Conservation (phyloP, 164 flowering plant species). For the Litsea cubeba region DNA sequence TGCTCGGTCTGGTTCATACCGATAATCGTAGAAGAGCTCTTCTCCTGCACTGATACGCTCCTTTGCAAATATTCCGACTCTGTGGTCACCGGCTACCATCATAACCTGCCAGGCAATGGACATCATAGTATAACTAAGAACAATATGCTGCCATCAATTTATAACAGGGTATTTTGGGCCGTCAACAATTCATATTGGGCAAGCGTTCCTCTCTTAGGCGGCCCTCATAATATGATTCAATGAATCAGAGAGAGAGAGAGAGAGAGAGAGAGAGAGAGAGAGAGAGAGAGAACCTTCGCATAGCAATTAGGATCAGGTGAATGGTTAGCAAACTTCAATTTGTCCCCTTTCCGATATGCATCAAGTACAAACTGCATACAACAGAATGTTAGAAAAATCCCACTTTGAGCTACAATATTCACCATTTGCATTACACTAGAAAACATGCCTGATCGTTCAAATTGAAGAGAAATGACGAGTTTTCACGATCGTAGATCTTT, state of each 20-base stretch:
- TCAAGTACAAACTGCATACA: constrained; percentile 85
- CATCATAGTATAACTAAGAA: background rate
- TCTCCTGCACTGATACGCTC: constrained; percentile 86
- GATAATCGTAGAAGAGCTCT: constrained; percentile 94
- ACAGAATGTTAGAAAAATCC: background rate
- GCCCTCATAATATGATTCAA: too few relatives aligned
- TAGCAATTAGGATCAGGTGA: constrained; percentile 98
- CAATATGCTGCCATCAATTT: background rate
- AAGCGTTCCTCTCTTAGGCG: too few relatives aligned
- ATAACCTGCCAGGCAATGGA: constrained; percentile 57
- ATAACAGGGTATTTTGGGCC: background rate
- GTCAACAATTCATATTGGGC: too few relatives aligned
- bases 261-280: constrained; percentile 8
- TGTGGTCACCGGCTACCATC: constrained; percentile 98
- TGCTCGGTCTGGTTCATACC: constrained; percentile 93
- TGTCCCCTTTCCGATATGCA: constrained; percentile 96
- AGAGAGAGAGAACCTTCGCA: constrained; percentile 63
- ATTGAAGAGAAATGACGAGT: constrained; percentile 96
- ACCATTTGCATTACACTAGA: background rate
- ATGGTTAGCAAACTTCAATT: constrained; percentile 95
- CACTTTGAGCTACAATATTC: background rate
- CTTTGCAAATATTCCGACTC: constrained; percentile 98
- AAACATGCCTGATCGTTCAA: constrained; percentile 82
- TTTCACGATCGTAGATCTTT: constrained; percentile 96
- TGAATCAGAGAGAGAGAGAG: background rate